Evolutionary conservation across 345 rosid genomes (phyloP), one percentile per base, ranked within the genome.

Genomic region (Boechera retrofracta): DNA sequence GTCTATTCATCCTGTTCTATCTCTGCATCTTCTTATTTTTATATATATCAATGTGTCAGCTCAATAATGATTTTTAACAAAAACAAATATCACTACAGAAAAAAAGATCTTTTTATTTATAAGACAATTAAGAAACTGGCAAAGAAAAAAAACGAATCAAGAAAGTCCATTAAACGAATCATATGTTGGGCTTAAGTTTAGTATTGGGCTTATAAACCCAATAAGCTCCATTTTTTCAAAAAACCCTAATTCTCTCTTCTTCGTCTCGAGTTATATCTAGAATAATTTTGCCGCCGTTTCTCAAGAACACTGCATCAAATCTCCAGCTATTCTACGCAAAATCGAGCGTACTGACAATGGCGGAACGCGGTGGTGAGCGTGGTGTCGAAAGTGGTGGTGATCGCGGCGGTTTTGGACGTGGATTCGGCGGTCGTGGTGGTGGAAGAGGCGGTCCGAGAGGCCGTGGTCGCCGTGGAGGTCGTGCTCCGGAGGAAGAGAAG

Each of bases 381-480:
- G 44, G 18, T n/a, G 55, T n/a, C 7, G 65, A 57, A 32, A 24
- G 55, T 18, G 31, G 56, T 0, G 77, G 64, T 5, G 78, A 54
- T 0, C 72, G 73, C 28, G 69, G 69, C 2, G 74, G 69, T 39
- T 67, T 67, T 39, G 36, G 64, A 1, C 45, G 75, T 53, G 74
- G 75, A 58, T 68, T 69, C 54, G 74, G 75, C 7, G 61, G 74
- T 12, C 45, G 67, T 2, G 79, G 79, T 18, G 74, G 69, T 59
- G 79, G 74, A 38, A 68, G 75, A 57, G 79, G 79, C 13, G 67
- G 67, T 36, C 73, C 51, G 2, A 59, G 86, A 9, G 74, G 84
- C 41, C 87, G 79, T 11, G 72, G 79, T 13, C 79, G 74, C 28
- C 87, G 79, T 7, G 72, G 79, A 21, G 74, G 74, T 10, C 80